These are phyloP conservation scores for Colletotrichum sp. DNA, from an alignment of 2,329 filamentous ascomycete species.

Conservation along the genomic window DNA sequence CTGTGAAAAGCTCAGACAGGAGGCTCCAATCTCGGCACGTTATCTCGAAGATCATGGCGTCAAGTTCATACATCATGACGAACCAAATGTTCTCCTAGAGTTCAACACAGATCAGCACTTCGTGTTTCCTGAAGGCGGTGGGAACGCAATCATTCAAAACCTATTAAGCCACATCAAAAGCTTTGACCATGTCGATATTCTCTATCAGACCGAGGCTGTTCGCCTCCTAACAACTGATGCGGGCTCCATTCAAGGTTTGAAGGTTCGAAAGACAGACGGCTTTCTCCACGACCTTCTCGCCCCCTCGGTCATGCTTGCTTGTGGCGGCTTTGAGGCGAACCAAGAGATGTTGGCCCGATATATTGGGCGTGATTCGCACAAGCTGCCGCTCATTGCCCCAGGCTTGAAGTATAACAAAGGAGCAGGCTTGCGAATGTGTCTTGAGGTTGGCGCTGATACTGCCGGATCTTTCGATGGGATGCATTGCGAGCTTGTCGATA, in stretches of 20 bases:
- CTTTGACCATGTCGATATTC: background rate
- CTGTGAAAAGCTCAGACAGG: background rate
- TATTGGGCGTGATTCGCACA: background rate
- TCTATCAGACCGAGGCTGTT: background rate
- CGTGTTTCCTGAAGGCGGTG: background rate
- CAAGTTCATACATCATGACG: background rate
- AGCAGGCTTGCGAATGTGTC: background rate
- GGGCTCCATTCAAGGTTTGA: background rate
- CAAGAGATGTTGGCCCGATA: background rate
- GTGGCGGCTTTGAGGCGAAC: background rate
- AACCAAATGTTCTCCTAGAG: background rate
- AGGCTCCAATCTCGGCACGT: background rate
- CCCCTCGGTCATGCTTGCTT: background rate
- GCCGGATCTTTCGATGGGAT: background rate
- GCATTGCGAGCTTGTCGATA: background rate
- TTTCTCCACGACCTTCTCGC: background rate
- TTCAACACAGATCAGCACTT: background rate
- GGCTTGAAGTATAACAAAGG: background rate
- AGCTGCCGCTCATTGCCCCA: background rate
- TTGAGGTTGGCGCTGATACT: background rate
- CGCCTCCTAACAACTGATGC: background rate
- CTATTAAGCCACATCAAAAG: background rate
- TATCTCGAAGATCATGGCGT: background rate
- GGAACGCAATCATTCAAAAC: background rate
- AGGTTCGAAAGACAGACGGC: background rate